Base-by-base conservation (phyloP, 208 protist species). In the Porcisia hertigi region DNA sequence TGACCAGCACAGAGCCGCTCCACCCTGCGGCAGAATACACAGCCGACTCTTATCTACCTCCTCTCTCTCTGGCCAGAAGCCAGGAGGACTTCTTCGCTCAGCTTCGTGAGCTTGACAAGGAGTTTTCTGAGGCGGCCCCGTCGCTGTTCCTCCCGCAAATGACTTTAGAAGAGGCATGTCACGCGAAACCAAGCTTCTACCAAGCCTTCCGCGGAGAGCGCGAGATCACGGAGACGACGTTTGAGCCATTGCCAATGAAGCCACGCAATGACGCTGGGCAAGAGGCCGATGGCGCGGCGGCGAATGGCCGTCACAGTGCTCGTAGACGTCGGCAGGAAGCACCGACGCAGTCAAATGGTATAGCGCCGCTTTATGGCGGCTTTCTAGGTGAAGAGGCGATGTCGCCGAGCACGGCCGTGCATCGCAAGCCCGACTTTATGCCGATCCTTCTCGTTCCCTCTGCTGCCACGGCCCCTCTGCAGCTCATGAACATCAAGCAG, bases 401-500 rank as follows among this genome's bases (percentile, higher is more conserved):
- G 81, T 71, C 88, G 62, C 80, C 81, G 81, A 63, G 77, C 84
- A 67, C 88, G 43, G 74, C 79, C 2, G 85, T 85, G 57, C 83
- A 87, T 36, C 80, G 84, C 25, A 79, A 88, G 74, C 80, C 88
- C 0, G 89, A 97, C 81, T 97, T 97, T 74, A 90, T 89, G 81
- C 93, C 91, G 25, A 92, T 95, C 65, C 93, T 97, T 60, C 77
- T 97, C 54, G 84, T 97, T 23, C 86, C 91, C 0, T 82, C 88
- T 36, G 81, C 88, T 59, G 80, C 91, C 72, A 91, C 91, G 25
- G 85, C 93, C 7, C 79, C 91, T 45, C 74, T 97, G 75, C 91
- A 95, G 88, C 83, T 97, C 18, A 77, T 94, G 54, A 97, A 97
- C 77, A 91, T 97, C 52, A 84, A 85, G 41, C 72, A 78, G n/a